A percentile compares a stretch with the other conserved stretches of the same genome.
These are phyloP conservation scores for Xylaria arbuscula DNA, from an alignment of 2,329 filamentous ascomycete genomes.

Conservation along the genomic window DNA sequence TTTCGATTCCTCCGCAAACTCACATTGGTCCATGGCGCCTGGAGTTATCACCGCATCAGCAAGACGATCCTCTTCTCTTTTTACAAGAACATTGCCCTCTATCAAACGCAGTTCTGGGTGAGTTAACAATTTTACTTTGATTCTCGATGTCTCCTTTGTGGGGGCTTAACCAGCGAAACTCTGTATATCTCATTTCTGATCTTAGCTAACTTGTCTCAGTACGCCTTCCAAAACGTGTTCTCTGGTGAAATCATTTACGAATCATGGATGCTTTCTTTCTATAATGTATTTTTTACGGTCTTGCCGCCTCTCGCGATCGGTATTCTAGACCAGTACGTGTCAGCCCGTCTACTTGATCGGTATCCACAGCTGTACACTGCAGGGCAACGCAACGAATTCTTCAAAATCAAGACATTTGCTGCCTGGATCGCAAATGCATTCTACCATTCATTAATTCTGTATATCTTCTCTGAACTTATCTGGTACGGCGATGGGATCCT, in stretches of 20 bases:
- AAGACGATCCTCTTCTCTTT: conserved; percentile 98
- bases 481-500: conserved; percentile 84
- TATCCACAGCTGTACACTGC: conserved; percentile 96
- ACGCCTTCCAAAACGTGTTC: conserved; percentile 97
- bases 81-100: conserved; percentile 98
- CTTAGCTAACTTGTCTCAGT: conserved; percentile 62
- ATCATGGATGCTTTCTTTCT: conserved; percentile 99
- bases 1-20: conserved; percentile 96
- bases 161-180: neutral
- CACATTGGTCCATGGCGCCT: conserved; percentile 92
- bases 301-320: conserved; percentile 93
- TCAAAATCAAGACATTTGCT: conserved; percentile 90
- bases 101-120: conserved; percentile 99
- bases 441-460: conserved; percentile 94
- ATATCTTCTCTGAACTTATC: conserved; percentile 83
- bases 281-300: conserved; percentile 98
- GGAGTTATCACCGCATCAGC: conserved; percentile 97
- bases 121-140: conserved; percentile 50
- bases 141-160: neutral
- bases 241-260: conserved; percentile 98
- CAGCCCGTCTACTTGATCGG: conserved; percentile 88
- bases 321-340: conserved; percentile 98
- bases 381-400: conserved; percentile 92
- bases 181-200: neutral
- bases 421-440: conserved; percentile 95